A percentile compares a stretch with the other conserved stretches of the same genome.
These are phyloP conservation scores for Flaveria ramosissima DNA, from an alignment of 129 eudicot genomes.

Conservation along the genomic window DNA sequence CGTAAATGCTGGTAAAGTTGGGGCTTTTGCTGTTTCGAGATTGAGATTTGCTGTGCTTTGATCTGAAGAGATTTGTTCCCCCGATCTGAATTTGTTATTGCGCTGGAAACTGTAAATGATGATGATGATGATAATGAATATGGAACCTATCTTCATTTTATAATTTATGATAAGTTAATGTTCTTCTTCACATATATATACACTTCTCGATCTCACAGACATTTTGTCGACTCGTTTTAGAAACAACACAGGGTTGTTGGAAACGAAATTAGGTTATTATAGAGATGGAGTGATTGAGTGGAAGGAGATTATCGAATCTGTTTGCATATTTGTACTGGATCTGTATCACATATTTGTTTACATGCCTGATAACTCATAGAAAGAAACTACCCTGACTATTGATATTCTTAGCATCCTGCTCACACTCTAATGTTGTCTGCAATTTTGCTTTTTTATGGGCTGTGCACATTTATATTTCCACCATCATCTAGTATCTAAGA, in stretches of 20 bases:
- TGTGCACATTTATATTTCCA: not conserved
- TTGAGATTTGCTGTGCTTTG: constrained; percentile 17
- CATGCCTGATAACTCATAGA: not conserved
- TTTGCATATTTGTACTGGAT: constrained; percentile 18
- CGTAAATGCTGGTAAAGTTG: not conserved
- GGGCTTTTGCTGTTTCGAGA: not conserved
- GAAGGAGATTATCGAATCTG: not conserved
- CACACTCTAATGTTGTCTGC: not conserved
- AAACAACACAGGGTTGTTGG: not conserved
- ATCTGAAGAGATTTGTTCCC: not conserved
- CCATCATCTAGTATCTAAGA: not conserved
- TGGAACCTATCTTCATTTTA: not conserved
- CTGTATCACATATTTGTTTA: constrained; percentile 10
- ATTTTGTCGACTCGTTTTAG: not conserved
- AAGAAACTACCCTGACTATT: not conserved
- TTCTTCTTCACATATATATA: not conserved
- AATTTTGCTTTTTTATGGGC: not conserved
- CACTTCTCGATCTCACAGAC: constrained; percentile 14
- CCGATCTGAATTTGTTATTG: constrained; percentile 20
- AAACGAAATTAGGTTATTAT: not conserved
- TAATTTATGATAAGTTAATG: not conserved
- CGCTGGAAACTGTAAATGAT: not conserved
- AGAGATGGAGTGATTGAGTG: not conserved
- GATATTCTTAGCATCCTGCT: constrained; percentile 6
- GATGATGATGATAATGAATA: not conserved